phyloP scores from a whole-genome alignment of 2,329 filamentous ascomycete species.

The Ophiostoma himal-ulmi region DNA sequence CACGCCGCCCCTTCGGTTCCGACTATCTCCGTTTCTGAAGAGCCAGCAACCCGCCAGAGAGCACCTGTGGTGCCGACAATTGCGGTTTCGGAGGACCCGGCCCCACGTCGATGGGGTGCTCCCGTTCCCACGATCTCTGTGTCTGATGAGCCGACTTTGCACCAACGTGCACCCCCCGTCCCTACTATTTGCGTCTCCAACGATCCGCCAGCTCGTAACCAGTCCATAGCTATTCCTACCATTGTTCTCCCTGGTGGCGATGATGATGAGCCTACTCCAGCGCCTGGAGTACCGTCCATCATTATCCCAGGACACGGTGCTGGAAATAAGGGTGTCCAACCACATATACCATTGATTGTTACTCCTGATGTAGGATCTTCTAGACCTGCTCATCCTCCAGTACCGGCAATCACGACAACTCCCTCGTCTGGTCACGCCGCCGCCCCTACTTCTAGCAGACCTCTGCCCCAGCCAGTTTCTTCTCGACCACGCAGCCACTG shows the following conservation, averaged over 20 bases:
- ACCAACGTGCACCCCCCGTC: conserved; percentile 21
- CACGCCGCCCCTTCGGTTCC: conserved; percentile 34
- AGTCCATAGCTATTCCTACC: conserved; percentile 35
- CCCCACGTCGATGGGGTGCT: not conserved
- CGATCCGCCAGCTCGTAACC: not conserved
- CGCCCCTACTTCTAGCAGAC: conserved; percentile 34
- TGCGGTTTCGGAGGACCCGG: not conserved
- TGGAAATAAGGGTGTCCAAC: conserved; percentile 21
- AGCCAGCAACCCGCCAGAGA: not conserved
- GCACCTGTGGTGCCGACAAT: not conserved
- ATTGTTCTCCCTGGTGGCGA: conserved; percentile 37
- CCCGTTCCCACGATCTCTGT: not conserved
- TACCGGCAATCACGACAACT: not conserved
- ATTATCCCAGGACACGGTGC: conserved; percentile 19
- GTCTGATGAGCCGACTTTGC: not conserved
- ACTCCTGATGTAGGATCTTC: conserved; percentile 14
- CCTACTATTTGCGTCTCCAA: conserved; percentile 3
- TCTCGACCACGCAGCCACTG: conserved; percentile 49
- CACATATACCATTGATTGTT: conserved; percentile 38
- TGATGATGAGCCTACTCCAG: conserved; percentile 12
- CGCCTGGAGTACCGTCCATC: not conserved
- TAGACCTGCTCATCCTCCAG: not conserved
- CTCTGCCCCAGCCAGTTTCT: conserved; percentile 42
- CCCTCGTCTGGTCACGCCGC: not conserved
- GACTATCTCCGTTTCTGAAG: conserved; percentile 31